A percentile compares a stretch with the other conserved stretches of the same genome.
phyloP scores from a whole-genome alignment of 208 protist species.

The Trypanosomatidae sp. region DNA sequence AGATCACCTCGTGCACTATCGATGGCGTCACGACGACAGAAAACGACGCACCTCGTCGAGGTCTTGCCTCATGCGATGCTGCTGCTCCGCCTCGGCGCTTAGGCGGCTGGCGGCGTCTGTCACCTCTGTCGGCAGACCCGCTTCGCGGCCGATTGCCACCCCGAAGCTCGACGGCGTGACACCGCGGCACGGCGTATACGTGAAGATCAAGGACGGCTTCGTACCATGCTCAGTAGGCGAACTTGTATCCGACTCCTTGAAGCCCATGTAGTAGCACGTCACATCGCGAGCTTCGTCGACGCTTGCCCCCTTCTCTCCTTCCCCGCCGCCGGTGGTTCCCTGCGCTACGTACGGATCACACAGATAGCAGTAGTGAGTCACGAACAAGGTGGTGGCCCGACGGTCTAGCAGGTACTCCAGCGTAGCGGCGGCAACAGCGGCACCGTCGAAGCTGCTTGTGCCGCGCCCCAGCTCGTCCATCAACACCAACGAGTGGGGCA shows the following conservation, averaged over 20 bases:
- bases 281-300: slow-evolving; percentile 24
- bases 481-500: slow-evolving; percentile 90
- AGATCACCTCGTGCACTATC: background rate
- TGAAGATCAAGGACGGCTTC: slow-evolving; percentile 60
- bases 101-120: slow-evolving; percentile 53
- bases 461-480: slow-evolving; percentile 97
- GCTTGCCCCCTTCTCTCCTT: background rate
- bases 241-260: slow-evolving; percentile 19
- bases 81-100: slow-evolving; percentile 49
- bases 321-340: background rate
- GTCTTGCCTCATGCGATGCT: slow-evolving; percentile 31
- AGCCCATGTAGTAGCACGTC: slow-evolving; percentile 88
- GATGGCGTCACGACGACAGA: slow-evolving; percentile 1
- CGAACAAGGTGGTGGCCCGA: slow-evolving; percentile 89
- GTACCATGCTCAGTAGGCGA: slow-evolving; percentile 3
- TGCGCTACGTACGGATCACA: slow-evolving; percentile 67
- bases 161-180: slow-evolving; percentile 92
- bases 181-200: slow-evolving; percentile 79
- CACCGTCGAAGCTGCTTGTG: slow-evolving; percentile 95
- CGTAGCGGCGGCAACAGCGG: slow-evolving; percentile 92
- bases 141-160: slow-evolving; percentile 85
- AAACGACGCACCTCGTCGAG: slow-evolving; percentile 31
- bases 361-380: slow-evolving; percentile 94
- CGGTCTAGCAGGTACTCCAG: slow-evolving; percentile 84
- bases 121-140: slow-evolving; percentile 73